phyloP scores from a whole-genome alignment of 2,329 filamentous ascomycete genomes.

The Cladorrhinum sp. region DNA sequence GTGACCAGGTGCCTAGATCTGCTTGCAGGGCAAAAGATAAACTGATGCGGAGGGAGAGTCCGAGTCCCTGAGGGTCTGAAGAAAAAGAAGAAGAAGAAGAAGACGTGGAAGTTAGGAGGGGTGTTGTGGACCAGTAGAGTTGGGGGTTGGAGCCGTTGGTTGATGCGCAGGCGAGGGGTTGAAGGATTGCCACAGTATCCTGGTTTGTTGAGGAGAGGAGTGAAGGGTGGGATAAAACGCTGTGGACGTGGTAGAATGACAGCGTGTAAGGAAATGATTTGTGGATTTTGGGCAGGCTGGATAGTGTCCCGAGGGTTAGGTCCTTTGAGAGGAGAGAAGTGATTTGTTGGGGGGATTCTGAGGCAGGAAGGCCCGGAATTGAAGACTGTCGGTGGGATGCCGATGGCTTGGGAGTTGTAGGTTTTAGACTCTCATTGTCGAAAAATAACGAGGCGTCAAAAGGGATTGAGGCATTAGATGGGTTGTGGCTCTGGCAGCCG shows the following conservation, averaged over 20 bases:
- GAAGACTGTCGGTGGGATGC: neutral
- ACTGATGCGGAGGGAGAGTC: neutral
- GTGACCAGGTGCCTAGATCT: conserved; percentile 11
- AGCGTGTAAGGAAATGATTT: conserved; percentile 7
- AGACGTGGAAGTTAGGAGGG: neutral
- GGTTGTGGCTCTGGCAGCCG: conserved; percentile 17
- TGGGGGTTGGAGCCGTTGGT: neutral
- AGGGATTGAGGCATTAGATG: neutral
- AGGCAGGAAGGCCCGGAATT: neutral
- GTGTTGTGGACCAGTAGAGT: neutral
- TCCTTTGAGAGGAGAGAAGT: conserved; percentile 4
- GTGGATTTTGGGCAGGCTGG: conserved; percentile 10
- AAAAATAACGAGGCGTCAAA: conserved; percentile 10
- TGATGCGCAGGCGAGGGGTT: no score
- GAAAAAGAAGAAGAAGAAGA: no score
- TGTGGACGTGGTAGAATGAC: conserved; percentile 12
- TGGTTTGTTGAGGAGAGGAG: neutral
- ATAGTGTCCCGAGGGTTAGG: neutral
- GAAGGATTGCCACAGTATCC: neutral
- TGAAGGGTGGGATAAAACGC: neutral
- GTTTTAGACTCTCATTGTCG: neutral
- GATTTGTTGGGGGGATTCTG: neutral
- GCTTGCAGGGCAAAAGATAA: conserved; percentile 1
- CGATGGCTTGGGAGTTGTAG: neutral
- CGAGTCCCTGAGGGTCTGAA: neutral